Conservation (phyloP, 306 rosid species). For the Lotus japonicus region DNA sequence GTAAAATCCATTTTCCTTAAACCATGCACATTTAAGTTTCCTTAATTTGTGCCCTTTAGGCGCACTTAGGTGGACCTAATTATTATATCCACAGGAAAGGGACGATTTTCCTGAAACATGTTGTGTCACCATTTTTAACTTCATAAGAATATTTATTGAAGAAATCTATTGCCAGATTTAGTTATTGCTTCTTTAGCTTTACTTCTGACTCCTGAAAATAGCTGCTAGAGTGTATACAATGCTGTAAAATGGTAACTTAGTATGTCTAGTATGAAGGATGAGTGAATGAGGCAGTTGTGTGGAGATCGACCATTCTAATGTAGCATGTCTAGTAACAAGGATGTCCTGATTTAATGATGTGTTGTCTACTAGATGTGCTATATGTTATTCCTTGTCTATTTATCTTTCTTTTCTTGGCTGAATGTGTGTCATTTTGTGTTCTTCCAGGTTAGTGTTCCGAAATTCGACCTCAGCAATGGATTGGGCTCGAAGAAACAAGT, state of each 20-base stretch:
- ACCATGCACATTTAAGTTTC: neutral
- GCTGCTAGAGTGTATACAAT: neutral
- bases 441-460: slow-evolving; percentile 63
- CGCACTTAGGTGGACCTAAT: neutral
- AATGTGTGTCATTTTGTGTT: neutral
- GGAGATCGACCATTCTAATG: neutral
- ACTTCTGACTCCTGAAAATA: neutral
- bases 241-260: neutral
- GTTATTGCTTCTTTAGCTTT: neutral
- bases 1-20: neutral
- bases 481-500: slow-evolving; percentile 73
- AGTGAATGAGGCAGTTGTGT: neutral
- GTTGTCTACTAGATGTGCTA: neutral
- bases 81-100: neutral
- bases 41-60: neutral
- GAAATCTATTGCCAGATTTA: neutral
- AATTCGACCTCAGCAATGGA: slow-evolving; percentile 76
- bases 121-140: neutral
- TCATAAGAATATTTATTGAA: neutral
- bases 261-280: neutral
- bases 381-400: neutral
- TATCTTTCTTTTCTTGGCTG: neutral
- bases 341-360: neutral
- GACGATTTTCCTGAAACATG: neutral
- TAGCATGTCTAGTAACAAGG: neutral